Evolutionary conservation across 73 alveolate genomes (phyloP).

Genomic region (Paramecium octaurelia): DNA sequence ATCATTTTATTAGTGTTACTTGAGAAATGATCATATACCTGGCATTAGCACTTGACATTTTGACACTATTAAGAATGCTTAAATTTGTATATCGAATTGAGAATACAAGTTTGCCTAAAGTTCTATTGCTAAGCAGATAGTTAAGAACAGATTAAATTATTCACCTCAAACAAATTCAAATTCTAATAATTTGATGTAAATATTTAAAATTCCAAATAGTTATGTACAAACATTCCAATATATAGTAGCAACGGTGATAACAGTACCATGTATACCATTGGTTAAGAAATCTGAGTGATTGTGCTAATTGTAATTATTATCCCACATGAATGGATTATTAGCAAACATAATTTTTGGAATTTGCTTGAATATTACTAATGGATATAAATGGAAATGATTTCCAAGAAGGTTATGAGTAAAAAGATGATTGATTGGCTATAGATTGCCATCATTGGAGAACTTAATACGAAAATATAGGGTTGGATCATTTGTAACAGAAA

Average conservation of each 20-base stretch:
- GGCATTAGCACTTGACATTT: background rate
- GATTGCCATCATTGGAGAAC: background rate
- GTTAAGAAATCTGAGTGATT: background rate
- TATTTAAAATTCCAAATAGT: background rate
- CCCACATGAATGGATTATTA: background rate
- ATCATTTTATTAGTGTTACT: background rate
- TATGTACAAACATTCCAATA: background rate
- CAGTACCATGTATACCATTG: background rate
- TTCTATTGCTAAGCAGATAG: background rate
- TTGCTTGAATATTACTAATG: background rate
- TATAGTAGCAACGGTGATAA: background rate
- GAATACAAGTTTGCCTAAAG: background rate
- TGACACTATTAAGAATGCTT: background rate
- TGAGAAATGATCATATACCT: background rate
- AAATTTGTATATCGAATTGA: background rate
- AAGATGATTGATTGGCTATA: background rate
- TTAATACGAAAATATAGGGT: background rate
- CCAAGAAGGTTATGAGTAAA: background rate
- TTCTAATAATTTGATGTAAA: background rate
- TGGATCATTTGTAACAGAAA: background rate
- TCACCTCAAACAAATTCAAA: background rate
- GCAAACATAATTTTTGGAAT: background rate
- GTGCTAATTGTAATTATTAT: background rate
- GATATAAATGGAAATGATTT: background rate
- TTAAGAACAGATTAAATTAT: background rate